Conservation (phyloP, 768 basidiomycete species). For the Punctularia strigosozonata region DNA sequence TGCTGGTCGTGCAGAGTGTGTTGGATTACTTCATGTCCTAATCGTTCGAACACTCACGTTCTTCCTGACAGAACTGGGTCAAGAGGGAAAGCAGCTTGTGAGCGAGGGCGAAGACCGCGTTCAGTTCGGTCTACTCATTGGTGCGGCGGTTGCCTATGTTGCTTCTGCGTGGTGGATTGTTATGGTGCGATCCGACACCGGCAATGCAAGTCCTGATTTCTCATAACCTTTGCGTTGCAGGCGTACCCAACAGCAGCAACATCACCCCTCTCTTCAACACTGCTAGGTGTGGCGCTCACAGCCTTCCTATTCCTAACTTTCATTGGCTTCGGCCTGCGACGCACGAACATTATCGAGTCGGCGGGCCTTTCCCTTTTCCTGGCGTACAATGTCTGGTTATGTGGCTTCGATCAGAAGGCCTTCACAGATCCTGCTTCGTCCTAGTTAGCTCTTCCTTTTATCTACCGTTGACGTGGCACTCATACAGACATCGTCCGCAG, state of each 20-base stretch:
- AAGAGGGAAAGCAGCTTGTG: slow-evolving; percentile 61
- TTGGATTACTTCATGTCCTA: no score
- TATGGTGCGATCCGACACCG: slow-evolving; percentile 53
- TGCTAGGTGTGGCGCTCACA: slow-evolving; percentile 80
- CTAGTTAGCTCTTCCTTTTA: slow-evolving; percentile 40
- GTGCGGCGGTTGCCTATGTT: slow-evolving; percentile 70
- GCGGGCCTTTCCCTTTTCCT: slow-evolving; percentile 80
- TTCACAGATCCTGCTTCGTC: slow-evolving; percentile 65
- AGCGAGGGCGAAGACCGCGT: slow-evolving; percentile 63
- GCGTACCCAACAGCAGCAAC: slow-evolving; percentile 75
- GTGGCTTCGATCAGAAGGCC: slow-evolving; percentile 66
- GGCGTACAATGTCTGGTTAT: slow-evolving; percentile 86
- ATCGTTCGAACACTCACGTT: no score
- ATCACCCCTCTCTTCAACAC: slow-evolving; percentile 78
- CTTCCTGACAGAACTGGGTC: no score
- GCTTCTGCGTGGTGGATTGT: slow-evolving; percentile 83
- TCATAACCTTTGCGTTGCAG: slow-evolving; percentile 21
- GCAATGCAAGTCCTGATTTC: neutral
- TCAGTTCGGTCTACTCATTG: slow-evolving; percentile 68
- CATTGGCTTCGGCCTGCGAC: slow-evolving; percentile 80
- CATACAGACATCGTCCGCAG: no score
- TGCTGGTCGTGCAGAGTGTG: slow-evolving; percentile 77
- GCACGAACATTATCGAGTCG: slow-evolving; percentile 90
- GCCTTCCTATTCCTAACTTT: slow-evolving; percentile 83
- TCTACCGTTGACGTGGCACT: no score